Evolutionary conservation across 257 asterid genomes (phyloP).

Genomic region (Przewalskia tangutica): DNA sequence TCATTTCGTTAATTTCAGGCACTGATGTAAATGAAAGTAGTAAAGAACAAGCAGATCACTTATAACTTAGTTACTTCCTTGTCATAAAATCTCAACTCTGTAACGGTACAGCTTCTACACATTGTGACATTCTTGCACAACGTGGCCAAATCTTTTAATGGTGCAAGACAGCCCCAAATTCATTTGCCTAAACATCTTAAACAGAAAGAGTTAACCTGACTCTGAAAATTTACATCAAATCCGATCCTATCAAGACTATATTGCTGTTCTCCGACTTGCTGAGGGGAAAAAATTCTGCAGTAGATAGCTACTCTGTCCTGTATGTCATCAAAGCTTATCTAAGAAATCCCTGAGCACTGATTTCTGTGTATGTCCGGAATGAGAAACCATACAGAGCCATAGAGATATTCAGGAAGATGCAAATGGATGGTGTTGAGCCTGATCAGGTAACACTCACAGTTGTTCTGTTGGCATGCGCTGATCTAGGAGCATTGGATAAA

Average conservation of each 20-base stretch:
- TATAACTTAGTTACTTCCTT: too few species aligned
- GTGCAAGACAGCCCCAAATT: background rate
- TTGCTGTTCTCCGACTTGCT: constrained; percentile 13
- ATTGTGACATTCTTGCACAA: constrained; percentile 9
- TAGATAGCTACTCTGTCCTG: constrained; percentile 19
- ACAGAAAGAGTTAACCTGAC: constrained; percentile 10
- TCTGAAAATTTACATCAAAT: constrained; percentile 8
- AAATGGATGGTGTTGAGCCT: constrained; percentile 15
- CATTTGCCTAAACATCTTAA: constrained; percentile 6
- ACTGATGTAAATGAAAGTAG: background rate
- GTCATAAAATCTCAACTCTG: too few species aligned
- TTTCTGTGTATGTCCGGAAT: constrained; percentile 15
- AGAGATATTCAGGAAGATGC: constrained; percentile 14
- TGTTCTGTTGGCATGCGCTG: constrained; percentile 17
- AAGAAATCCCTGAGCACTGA: background rate
- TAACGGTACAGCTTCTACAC: background rate
- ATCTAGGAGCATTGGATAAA: constrained; percentile 18
- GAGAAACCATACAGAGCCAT: constrained; percentile 15
- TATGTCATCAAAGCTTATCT: constrained; percentile 14
- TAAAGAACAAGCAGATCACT: too few species aligned
- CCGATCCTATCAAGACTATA: constrained; percentile 16
- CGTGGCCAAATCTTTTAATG: background rate
- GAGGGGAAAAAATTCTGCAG: constrained; percentile 2
- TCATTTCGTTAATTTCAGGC: background rate
- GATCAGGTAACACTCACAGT: constrained; percentile 16